Evolutionary conservation across 2,329 filamentous ascomycete species (phyloP).

Genomic region (Hypoxylon sp.): DNA sequence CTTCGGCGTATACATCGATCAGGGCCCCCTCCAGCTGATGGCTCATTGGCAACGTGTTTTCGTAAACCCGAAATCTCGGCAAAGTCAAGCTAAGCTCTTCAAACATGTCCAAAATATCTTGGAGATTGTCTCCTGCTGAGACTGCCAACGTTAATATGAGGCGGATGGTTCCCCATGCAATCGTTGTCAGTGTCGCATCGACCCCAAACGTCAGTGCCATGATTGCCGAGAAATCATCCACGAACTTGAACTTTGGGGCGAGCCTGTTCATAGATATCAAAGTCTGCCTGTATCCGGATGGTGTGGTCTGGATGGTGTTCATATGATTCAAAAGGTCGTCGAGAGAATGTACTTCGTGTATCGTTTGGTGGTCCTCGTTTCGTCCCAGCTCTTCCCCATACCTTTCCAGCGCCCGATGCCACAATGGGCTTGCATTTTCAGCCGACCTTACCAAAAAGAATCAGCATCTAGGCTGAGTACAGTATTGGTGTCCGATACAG

Average conservation of each 20-base stretch:
- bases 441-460: background rate
- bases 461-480: background rate
- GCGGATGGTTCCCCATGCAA: constrained; percentile 43
- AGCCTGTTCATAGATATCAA: constrained; percentile 32
- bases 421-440: constrained; percentile 18
- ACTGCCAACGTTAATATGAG: constrained; percentile 39
- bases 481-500: background rate
- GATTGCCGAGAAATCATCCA: constrained; percentile 43
- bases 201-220: constrained; percentile 41
- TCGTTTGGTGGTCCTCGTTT: constrained; percentile 20
- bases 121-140: constrained; percentile 37
- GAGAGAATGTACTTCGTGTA: constrained; percentile 32
- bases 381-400: constrained; percentile 34
- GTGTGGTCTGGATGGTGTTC: constrained; percentile 1
- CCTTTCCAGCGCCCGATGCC: constrained; percentile 34
- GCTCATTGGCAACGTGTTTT: constrained; percentile 40
- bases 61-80: constrained; percentile 41
- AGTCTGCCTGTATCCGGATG: background rate
- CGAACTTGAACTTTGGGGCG: constrained; percentile 38
- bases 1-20: constrained; percentile 44
- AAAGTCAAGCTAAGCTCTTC: constrained; percentile 43
- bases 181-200: constrained; percentile 40
- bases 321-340: constrained; percentile 35
- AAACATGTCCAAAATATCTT: constrained; percentile 43
- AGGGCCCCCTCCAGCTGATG: constrained; percentile 39